Percentiles rank a stretch among this genome's conserved stretches.
Conservation (phyloP, 192 early-diverging fungal species). For the Gaertneriomyces semiglobifer region DNA sequence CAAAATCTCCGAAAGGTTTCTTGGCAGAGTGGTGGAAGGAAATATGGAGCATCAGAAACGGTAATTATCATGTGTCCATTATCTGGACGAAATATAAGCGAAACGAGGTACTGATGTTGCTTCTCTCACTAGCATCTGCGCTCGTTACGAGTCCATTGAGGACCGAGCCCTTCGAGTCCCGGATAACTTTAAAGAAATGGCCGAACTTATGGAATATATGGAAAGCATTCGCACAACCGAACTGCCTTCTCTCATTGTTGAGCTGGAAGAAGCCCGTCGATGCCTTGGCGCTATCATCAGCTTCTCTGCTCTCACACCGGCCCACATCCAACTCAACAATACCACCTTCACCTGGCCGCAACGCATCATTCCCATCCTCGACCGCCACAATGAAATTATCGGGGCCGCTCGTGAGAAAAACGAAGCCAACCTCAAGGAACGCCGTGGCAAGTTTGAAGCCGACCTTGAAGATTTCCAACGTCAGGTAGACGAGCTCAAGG, state of each 20-base stretch:
- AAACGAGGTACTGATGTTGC: not conserved
- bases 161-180: constrained; percentile 49
- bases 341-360: constrained; percentile 61
- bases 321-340: constrained; percentile 59
- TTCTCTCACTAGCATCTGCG: constrained; percentile 45
- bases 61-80: constrained; percentile 20
- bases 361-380: constrained; percentile 51
- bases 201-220: constrained; percentile 62
- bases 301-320: constrained; percentile 51
- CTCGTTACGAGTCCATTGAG: constrained; percentile 50
- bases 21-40: constrained; percentile 48
- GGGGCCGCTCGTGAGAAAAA: constrained; percentile 53
- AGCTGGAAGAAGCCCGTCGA: constrained; percentile 51
- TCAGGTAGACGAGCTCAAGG: constrained; percentile 60
- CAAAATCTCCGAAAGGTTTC: constrained; percentile 42
- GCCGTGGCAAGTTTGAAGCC: constrained; percentile 49
- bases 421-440: constrained; percentile 48
- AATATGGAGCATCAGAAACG: constrained; percentile 49
- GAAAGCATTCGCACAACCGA: constrained; percentile 40
- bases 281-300: constrained; percentile 55
- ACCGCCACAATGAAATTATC: constrained; percentile 55
- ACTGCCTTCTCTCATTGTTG: constrained; percentile 45
- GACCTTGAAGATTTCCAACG: constrained; percentile 56
- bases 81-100: not conserved
- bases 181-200: constrained; percentile 65